These are phyloP conservation scores for Paxillus rubicundulus DNA, from an alignment of 768 basidiomycete genomes.

Conservation along the genomic window DNA sequence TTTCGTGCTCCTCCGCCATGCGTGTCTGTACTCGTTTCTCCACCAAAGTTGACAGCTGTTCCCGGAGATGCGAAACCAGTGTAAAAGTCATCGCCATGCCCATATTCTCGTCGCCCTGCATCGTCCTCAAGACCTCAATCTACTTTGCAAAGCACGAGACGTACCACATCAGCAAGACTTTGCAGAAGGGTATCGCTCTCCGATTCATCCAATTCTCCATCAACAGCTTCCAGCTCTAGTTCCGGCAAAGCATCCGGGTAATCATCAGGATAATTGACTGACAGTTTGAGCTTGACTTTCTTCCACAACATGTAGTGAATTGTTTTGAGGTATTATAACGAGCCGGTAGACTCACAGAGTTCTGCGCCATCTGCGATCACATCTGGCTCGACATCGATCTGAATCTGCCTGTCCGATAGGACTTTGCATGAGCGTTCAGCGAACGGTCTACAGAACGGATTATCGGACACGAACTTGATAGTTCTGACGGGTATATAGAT, in stretches of 20 bases:
- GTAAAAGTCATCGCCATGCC: slow-evolving; percentile 99
- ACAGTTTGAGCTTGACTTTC: slow-evolving; percentile 73
- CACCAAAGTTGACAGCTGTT: slow-evolving; percentile 66
- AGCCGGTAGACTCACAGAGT: slow-evolving; percentile 40
- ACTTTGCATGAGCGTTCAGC: slow-evolving; percentile 65
- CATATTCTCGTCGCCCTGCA: slow-evolving; percentile 77
- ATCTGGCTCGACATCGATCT: slow-evolving; percentile 88
- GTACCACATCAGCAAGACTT: slow-evolving; percentile 55
- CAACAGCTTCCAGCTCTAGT: slow-evolving; percentile 59
- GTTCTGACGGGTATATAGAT: slow-evolving; percentile 93
- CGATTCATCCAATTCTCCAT: slow-evolving; percentile 61
- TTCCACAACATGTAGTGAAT: slow-evolving; percentile 12
- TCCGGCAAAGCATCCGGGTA: slow-evolving; percentile 87
- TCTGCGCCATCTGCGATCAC: slow-evolving; percentile 61
- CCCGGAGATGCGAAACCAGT: slow-evolving; percentile 79
- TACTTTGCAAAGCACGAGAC: slow-evolving; percentile 20
- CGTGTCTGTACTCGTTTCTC: slow-evolving; percentile 54
- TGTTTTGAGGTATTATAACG: slow-evolving; percentile 1
- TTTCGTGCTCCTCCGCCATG: slow-evolving; percentile 65
- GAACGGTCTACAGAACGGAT: slow-evolving; percentile 28
- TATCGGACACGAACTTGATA: slow-evolving; percentile 71
- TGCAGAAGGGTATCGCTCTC: slow-evolving; percentile 55
- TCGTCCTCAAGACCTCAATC: background rate
- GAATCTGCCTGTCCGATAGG: slow-evolving; percentile 76
- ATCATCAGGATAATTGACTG: slow-evolving; percentile 71